Evolutionary conservation across 2,329 filamentous ascomycete species (phyloP), one percentile per base, ranked within the genome.

Genomic region (Coniochaeta ligniaria): DNA sequence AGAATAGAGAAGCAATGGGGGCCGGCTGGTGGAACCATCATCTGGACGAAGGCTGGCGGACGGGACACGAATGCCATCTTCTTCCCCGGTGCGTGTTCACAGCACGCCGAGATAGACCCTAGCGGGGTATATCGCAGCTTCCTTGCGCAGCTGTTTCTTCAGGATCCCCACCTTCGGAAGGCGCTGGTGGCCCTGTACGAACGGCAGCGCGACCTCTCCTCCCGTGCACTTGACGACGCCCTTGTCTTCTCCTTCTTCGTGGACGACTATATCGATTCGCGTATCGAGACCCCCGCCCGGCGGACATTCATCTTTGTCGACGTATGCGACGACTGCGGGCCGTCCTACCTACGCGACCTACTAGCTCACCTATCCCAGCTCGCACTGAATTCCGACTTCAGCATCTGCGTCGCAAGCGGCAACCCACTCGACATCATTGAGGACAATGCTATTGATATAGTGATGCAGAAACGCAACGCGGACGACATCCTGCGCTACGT

Each of bases 251-350:
- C 66, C 1, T 71, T 73, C 61, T 73, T 74, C 59, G 63, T 68
- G 14, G 70, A 72, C 60, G 66, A 71, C 43, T 73, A 72, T 61
- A 65, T 69, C 58, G 63, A 66, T 57, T 62, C 65, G 6, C 63
- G 60, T 24, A 65, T 71, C 33, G 66, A 70, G 20, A 71, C 67
- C 0, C 64, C 68, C 0, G 60, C 65, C 7, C 63, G 67, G 28
- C 63, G 71, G 14, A 71, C 68, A 0, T 74, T 73, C 33, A 64
- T 73, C 31, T 68, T 73, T n/a, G 65, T 73, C 54, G 71, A 73
- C 41, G 64, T 70, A 12, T 60, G 67, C 22, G 68, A 72, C 59
- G 63, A 68, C 36, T 68, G 66, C 31, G 62, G 66, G 2, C 45
- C 64, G 0, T 31, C 63, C 0, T 71, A 70, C 54, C 65, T 71